Evolutionary conservation across 2,329 filamentous ascomycete genomes (phyloP), one percentile per base, ranked within the genome.

Genomic region (Pezicula radicicola): DNA sequence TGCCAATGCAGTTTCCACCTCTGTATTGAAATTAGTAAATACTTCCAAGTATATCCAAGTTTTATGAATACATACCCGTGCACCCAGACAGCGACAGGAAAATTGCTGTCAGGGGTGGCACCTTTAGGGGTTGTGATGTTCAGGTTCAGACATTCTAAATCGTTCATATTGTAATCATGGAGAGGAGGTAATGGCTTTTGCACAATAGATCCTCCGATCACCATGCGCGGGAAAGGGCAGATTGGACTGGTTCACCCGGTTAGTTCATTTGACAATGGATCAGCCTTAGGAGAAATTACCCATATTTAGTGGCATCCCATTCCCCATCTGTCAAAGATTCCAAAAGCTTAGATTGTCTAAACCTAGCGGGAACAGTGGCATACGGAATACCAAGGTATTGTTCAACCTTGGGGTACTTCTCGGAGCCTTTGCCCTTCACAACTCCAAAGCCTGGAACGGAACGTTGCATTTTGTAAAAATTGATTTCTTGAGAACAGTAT

Each of bases 311-410:
- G 3, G 18, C 50, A 52, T 52, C 45, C 36, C 33, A 48, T 33
- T 33, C 19, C 6, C 19, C 15, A 7, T 42, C 27, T n/a, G 43
- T 33, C 50, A 44, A 52, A 6, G 12, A 18, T 6, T 16, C 21
- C 12, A 48, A 43, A 4, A 36, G n/a, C 4, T 15, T 52, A 4
- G 50, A 41, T 42, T 48, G 43, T 39, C 41, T 37, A 4, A 15
- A 53, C 46, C 27, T 39, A 50, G 16, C 51, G 27, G 27, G 27
- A 5, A 28, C 27, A 28, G 5, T 28, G 27, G 27, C 51, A 36
- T 50, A 53, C 4, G 51, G 51, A 39, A 53, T 50, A 13, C 51
- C 51, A 30, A 27, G 33, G 21, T 53, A 53, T 27, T 53, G 51
- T 35, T 46, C 49, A 19, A 51, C 47, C 48, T 48, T 45, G 27